A percentile compares a stretch with the other conserved stretches of the same genome.
These are phyloP conservation scores for Pyricularia grisea DNA, from an alignment of 2,329 filamentous ascomycete genomes.

Conservation along the genomic window DNA sequence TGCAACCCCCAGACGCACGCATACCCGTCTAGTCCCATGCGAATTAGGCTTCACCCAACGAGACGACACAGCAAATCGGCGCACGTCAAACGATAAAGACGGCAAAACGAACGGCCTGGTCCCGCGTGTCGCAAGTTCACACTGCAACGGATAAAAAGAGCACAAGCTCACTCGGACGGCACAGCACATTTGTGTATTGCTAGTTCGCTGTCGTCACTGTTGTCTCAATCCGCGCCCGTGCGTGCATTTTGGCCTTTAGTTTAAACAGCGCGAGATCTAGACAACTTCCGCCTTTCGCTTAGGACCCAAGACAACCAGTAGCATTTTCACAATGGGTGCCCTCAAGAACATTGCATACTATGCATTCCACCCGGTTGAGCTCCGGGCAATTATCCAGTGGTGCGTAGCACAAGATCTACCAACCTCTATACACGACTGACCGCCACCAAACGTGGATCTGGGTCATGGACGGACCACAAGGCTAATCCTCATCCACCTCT, in stretches of 20 bases:
- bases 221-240: background rate
- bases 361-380: conserved; percentile 63
- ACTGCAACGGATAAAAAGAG: background rate
- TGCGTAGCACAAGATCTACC: conserved; percentile 27
- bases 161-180: background rate
- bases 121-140: background rate
- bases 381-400: conserved; percentile 86
- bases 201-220: background rate
- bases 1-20: background rate
- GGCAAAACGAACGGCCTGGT: background rate
- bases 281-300: background rate
- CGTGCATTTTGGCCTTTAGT: background rate
- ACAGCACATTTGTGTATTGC: background rate
- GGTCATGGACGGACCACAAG: background rate
- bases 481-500: conserved; percentile 12
- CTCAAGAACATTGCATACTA: conserved; percentile 55
- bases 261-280: background rate
- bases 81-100: background rate
- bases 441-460: background rate
- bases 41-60: background rate
- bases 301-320: background rate
- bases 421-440: background rate
- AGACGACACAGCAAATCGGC: background rate
- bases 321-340: conserved; percentile 39
- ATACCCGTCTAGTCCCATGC: background rate